These are phyloP conservation scores for Psilocybe sp. DNA, from an alignment of 768 basidiomycete genomes.

Conservation along the genomic window DNA sequence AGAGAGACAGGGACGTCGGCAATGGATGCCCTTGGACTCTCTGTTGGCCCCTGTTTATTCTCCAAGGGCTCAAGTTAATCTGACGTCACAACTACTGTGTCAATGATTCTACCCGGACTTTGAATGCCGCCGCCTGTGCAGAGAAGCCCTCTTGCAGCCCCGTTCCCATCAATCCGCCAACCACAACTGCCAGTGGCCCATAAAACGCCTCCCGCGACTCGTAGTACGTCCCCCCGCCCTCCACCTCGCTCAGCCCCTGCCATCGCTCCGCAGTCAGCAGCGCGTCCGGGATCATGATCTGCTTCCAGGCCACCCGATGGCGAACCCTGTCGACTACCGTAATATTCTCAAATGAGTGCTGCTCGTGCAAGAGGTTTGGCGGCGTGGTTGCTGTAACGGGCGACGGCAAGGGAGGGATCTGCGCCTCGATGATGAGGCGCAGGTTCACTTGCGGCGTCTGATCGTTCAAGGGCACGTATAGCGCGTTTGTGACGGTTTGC, in stretches of 20 bases:
- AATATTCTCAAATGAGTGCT: slow-evolving; percentile 28
- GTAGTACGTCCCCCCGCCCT: slow-evolving; percentile 24
- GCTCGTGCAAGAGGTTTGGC: slow-evolving; percentile 21
- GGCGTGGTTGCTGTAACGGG: slow-evolving; percentile 26
- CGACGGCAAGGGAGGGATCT: slow-evolving; percentile 27
- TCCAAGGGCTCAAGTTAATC: slow-evolving; percentile 2
- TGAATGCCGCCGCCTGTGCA: slow-evolving; percentile 20
- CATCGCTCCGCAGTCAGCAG: slow-evolving; percentile 26
- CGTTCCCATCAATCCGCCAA: slow-evolving; percentile 18
- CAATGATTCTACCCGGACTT: slow-evolving; percentile 16
- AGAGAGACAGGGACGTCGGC: background rate
- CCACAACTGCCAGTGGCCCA: slow-evolving; percentile 19
- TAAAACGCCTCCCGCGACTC: slow-evolving; percentile 27
- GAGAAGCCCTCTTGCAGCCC: slow-evolving; percentile 23
- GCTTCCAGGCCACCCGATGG: slow-evolving; percentile 25
- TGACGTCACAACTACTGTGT: slow-evolving; percentile 2
- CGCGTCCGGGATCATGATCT: slow-evolving; percentile 21
- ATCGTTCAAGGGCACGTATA: slow-evolving; percentile 19
- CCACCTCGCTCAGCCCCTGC: slow-evolving; percentile 22
- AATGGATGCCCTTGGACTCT: too few relatives aligned
- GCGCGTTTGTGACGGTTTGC: slow-evolving; percentile 21
- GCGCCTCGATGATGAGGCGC: slow-evolving; percentile 24
- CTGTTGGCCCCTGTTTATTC: too few relatives aligned
- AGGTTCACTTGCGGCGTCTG: slow-evolving; percentile 21
- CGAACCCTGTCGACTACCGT: slow-evolving; percentile 22